Evolutionary conservation across 2,329 filamentous ascomycete genomes (phyloP).

Genomic region (Alternaria dauci): DNA sequence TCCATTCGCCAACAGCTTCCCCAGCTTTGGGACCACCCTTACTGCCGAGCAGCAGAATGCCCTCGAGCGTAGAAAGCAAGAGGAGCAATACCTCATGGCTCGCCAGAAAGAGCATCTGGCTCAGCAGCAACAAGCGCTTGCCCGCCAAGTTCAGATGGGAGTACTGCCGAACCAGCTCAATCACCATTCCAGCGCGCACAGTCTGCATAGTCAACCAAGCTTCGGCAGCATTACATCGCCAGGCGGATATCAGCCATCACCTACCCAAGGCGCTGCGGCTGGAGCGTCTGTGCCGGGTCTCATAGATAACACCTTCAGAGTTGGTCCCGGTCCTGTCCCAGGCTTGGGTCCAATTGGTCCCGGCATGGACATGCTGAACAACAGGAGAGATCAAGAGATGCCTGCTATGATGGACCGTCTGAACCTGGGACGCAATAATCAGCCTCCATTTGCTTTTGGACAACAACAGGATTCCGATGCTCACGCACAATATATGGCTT

Average conservation of each 20-base stretch:
- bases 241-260: slow-evolving; percentile 70
- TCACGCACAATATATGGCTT: slow-evolving; percentile 65
- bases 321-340: slow-evolving; percentile 44
- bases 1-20: slow-evolving; percentile 91
- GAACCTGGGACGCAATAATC: slow-evolving; percentile 63
- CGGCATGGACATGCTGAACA: slow-evolving; percentile 55
- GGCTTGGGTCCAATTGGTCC: slow-evolving; percentile 57
- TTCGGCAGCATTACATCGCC: slow-evolving; percentile 95
- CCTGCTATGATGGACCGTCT: slow-evolving; percentile 71
- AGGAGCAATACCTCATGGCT: slow-evolving; percentile 96
- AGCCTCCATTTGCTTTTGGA: slow-evolving; percentile 60
- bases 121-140: slow-evolving; percentile 80
- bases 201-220: slow-evolving; percentile 94
- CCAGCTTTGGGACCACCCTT: slow-evolving; percentile 93
- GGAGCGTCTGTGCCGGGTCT: slow-evolving; percentile 65
- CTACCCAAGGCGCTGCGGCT: slow-evolving; percentile 62
- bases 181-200: slow-evolving; percentile 94
- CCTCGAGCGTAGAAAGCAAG: slow-evolving; percentile 92
- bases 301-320: slow-evolving; percentile 68
- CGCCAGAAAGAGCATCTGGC: slow-evolving; percentile 93
- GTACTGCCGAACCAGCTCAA: slow-evolving; percentile 73
- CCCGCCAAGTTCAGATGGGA: slow-evolving; percentile 71
- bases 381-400: slow-evolving; percentile 74
- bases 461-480: slow-evolving; percentile 57
- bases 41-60: slow-evolving; percentile 99